phyloP scores from a whole-genome alignment of 768 basidiomycete genomes.

The Mycena polygramma region DNA sequence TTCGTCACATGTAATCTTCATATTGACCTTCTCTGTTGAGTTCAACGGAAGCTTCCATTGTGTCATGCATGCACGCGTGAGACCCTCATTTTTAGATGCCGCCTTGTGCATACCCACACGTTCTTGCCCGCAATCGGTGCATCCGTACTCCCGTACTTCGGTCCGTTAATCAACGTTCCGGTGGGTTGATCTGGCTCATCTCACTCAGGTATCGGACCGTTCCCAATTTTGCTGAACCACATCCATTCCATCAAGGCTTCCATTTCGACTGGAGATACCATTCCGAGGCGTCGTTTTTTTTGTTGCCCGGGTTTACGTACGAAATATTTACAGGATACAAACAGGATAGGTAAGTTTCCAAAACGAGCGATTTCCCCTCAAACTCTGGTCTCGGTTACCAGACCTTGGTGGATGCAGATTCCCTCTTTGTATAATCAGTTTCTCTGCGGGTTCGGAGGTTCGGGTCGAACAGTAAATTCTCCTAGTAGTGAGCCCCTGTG shows the following conservation, averaged over 20 bases:
- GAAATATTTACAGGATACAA: not conserved
- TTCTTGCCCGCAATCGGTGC: too few species aligned
- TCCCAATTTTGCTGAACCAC: constrained; percentile 3
- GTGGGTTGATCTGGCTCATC: constrained; percentile 10
- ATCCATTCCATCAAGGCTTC: constrained; percentile 20
- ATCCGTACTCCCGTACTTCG: constrained; percentile 14
- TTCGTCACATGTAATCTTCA: constrained; percentile 30
- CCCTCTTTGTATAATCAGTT: too few species aligned
- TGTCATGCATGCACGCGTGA: constrained; percentile 31
- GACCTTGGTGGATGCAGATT: too few species aligned
- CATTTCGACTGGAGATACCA: constrained; percentile 13
- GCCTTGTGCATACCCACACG: not conserved
- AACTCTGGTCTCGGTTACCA: too few species aligned
- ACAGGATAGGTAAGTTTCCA: not conserved
- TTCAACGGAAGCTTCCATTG: constrained; percentile 30
- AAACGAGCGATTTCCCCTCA: not conserved
- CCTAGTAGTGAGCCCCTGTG: too few species aligned
- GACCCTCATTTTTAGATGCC: constrained; percentile 29
- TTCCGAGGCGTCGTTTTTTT: constrained; percentile 24
- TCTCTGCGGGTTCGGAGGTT: too few species aligned
- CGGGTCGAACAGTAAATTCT: too few species aligned
- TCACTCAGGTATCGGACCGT: constrained; percentile 6
- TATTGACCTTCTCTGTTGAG: constrained; percentile 18
- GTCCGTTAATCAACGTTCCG: constrained; percentile 28
- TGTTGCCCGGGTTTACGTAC: constrained; percentile 19